These are phyloP conservation scores for Sonneratia caseolaris DNA, from an alignment of 345 rosid genomes.

Conservation along the genomic window DNA sequence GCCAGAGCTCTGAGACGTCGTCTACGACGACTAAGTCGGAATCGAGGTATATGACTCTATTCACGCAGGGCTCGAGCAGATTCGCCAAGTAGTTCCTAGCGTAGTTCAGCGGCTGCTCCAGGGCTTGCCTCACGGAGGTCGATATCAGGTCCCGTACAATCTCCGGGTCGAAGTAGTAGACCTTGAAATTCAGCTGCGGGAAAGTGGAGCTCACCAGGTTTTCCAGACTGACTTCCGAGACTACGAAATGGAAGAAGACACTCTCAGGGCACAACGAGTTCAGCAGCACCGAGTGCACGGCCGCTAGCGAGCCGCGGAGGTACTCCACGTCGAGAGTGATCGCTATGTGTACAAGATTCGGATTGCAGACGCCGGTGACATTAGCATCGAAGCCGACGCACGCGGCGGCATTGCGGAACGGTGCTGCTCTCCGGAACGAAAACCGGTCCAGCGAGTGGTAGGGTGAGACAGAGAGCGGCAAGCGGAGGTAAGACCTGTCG, in stretches of 20 bases:
- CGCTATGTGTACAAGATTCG: constrained; percentile 63
- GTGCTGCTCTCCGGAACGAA: constrained; percentile 38
- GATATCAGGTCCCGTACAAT: constrained; percentile 53
- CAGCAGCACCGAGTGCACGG: constrained; percentile 54
- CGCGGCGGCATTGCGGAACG: constrained; percentile 50
- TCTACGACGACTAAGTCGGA: constrained; percentile 71
- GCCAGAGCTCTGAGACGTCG: constrained; percentile 60
- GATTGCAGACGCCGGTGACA: constrained; percentile 38
- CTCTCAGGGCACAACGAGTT: constrained; percentile 61
- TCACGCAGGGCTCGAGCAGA: constrained; percentile 65
- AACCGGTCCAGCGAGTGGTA: constrained; percentile 16
- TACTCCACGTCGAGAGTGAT: constrained; percentile 65
- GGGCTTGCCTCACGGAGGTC: constrained; percentile 67
- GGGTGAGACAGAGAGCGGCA: constrained; percentile 17
- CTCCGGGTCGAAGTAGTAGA: constrained; percentile 58
- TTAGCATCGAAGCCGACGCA: constrained; percentile 21
- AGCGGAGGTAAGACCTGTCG: constrained; percentile 31
- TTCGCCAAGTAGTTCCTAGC: constrained; percentile 70
- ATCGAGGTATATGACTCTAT: constrained; percentile 56
- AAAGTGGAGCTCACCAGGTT: constrained; percentile 52
- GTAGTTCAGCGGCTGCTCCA: constrained; percentile 72
- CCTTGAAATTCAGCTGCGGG: constrained; percentile 46
- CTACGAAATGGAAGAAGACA: constrained; percentile 64
- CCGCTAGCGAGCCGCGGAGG: constrained; percentile 69
- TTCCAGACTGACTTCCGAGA: constrained; percentile 41